A percentile compares a stretch with the other conserved stretches of the same genome.
Evolutionary conservation across 1,284 basidiomycete species (phyloP).

Genomic region (Leccinum angustisporum): DNA sequence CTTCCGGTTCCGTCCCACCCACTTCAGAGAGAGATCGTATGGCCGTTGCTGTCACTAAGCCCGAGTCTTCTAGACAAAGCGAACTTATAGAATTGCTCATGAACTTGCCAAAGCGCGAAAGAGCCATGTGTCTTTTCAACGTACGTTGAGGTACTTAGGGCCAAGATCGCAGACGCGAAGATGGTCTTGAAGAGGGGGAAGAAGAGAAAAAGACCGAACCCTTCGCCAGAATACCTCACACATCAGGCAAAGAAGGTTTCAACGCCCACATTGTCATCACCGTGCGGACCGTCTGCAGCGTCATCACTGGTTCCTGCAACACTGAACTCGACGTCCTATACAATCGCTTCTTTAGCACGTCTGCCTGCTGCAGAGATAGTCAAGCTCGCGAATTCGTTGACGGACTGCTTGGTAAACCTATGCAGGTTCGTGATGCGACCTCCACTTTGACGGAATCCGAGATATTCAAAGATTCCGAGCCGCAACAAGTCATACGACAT

Average conservation of each 20-base stretch:
- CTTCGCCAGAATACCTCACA: constrained; percentile 43
- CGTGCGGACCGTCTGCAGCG: constrained; percentile 60
- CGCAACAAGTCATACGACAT: constrained; percentile 73
- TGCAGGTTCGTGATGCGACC: constrained; percentile 54
- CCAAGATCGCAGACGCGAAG: constrained; percentile 81
- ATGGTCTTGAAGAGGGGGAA: constrained; percentile 71
- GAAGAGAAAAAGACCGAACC: constrained; percentile 39
- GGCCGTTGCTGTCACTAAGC: constrained; percentile 59
- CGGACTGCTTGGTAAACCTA: constrained; percentile 57
- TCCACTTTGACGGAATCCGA: neutral
- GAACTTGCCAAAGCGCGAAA: constrained; percentile 83
- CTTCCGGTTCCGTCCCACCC: constrained; percentile 71
- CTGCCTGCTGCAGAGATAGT: constrained; percentile 74
- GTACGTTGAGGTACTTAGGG: constrained; percentile 69
- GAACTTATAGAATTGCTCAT: constrained; percentile 80
- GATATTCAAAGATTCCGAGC: constrained; percentile 52
- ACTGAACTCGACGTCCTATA: constrained; percentile 45
- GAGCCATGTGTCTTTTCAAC: constrained; percentile 86
- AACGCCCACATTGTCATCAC: constrained; percentile 71
- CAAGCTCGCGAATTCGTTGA: constrained; percentile 59
- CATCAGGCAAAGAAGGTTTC: constrained; percentile 61
- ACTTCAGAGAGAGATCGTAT: constrained; percentile 76
- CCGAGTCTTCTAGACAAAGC: constrained; percentile 53
- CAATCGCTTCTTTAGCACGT: constrained; percentile 54
- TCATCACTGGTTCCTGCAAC: constrained; percentile 65